Evolutionary conservation across 1,284 basidiomycete genomes (phyloP).

Genomic region (Sporisorium exsertum): DNA sequence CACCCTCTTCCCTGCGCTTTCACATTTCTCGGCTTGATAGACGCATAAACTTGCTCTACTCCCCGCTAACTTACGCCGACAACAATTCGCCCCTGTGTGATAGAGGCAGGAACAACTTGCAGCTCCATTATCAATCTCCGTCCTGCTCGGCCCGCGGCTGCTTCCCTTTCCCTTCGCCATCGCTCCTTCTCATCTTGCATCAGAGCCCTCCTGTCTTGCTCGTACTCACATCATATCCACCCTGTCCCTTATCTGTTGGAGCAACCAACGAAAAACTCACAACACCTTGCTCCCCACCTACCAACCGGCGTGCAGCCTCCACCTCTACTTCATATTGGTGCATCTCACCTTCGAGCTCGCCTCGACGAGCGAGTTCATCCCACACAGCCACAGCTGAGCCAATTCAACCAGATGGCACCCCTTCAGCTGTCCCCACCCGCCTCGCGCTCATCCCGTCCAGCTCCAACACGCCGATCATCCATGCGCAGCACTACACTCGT

Average conservation of each 20-base stretch:
- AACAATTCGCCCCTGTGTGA: not conserved
- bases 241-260: not conserved
- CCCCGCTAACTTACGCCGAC: not conserved
- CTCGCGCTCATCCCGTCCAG: not conserved
- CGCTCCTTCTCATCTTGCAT: not conserved
- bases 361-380: constrained; percentile 35
- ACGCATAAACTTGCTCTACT: not conserved
- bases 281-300: constrained; percentile 15
- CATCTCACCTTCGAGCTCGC: constrained; percentile 26
- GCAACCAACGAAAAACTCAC: not conserved
- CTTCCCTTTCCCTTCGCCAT: not conserved
- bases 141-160: constrained; percentile 8
- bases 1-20: not conserved
- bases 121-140: constrained; percentile 18
- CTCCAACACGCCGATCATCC: not conserved
- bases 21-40: not conserved
- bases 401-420: constrained; percentile 10
- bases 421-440: not conserved
- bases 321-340: constrained; percentile 39
- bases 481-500: not conserved
- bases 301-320: constrained; percentile 30
- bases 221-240: constrained; percentile 3
- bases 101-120: not conserved
- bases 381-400: not conserved
- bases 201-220: constrained; percentile 11